These are phyloP conservation scores for Rhynchospora pubera DNA, from an alignment of 176 grass and related monocot genomes.

Conservation along the genomic window DNA sequence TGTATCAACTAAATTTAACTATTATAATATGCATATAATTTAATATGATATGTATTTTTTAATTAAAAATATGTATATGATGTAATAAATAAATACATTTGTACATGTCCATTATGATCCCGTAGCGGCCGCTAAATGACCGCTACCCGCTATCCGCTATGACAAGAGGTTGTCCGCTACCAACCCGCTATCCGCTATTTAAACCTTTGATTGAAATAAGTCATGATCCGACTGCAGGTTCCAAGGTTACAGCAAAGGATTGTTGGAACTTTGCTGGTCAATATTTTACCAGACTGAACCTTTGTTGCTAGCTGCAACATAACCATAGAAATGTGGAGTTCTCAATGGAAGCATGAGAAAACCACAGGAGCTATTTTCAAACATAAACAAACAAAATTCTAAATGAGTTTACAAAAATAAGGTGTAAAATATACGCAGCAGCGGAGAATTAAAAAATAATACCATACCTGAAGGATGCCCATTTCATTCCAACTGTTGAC, in stretches of 20 bases:
- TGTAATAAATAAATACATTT: no score
- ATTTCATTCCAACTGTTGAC: constrained; percentile 96
- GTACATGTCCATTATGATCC: no score
- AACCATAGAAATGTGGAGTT: not conserved
- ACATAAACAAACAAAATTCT: not conserved
- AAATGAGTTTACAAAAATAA: not conserved
- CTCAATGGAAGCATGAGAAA: not conserved
- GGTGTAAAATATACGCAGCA: not conserved
- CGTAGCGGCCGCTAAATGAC: no score
- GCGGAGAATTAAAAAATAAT: not conserved
- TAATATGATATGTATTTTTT: no score
- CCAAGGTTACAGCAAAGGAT: not conserved
- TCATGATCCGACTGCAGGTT: not conserved
- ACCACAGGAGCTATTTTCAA: not conserved
- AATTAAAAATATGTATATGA: no score
- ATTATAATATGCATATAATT: no score
- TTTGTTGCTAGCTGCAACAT: not conserved
- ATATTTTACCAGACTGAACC: not conserved
- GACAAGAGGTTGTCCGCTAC: no score
- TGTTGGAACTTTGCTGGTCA: not conserved
- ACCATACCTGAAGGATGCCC: constrained; percentile 88
- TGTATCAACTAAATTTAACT: no score
- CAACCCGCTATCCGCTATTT: no score
- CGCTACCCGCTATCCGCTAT: no score
- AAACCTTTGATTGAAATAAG: not conserved